Evolutionary conservation across 306 rosid species (phyloP), one percentile per base, ranked within the genome.

Genomic region (Trifolium subterraneum): DNA sequence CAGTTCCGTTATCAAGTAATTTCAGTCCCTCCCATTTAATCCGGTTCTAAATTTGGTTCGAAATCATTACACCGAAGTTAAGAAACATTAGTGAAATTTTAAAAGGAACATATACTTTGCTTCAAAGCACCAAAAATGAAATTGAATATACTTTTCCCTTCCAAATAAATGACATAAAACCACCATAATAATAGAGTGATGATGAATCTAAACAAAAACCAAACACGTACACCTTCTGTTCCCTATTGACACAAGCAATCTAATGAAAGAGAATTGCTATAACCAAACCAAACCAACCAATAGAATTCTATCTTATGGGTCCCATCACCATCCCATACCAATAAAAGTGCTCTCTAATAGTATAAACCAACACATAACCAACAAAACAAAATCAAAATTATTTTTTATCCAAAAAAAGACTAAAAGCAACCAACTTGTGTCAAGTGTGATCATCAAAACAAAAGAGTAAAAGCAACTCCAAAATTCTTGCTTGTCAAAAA

Each of bases 381-480:
- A 73, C n/a, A 79, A 75, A 72, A 70, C 78, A 8, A 79, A 75
- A 69, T 64, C 81, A 11, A 47, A 48, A 41, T 2, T 39, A n/a
- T 68, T 20, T 14, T 48, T 65, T 35, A 33, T 42, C 44, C 58
- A 50, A 56, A 52, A 70, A 76, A 48, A 71, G 68, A 50, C 77
- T 71, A 84, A 80, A 70, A 72, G 61, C 15, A 54, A 54, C 31
- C 80, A 85, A 62, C 3, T 65, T 22, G 25, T 22, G 25, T 22
- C 2, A n/a, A n/a, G 25, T 22, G 25, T 22, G 55, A 38, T 11
- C 4, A 63, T 31, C 27, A 68, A 84, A 84, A 86, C 39, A 68
- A 84, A 83, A 86, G 89, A 85, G 87, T 89, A 85, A 88, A 83
- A 77, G 86, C 88, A 83, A 86, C 81, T 7, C 81, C 65, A 64